Evolutionary conservation across 2,329 filamentous ascomycete genomes (phyloP).

Genomic region (Colletotrichum filicis): DNA sequence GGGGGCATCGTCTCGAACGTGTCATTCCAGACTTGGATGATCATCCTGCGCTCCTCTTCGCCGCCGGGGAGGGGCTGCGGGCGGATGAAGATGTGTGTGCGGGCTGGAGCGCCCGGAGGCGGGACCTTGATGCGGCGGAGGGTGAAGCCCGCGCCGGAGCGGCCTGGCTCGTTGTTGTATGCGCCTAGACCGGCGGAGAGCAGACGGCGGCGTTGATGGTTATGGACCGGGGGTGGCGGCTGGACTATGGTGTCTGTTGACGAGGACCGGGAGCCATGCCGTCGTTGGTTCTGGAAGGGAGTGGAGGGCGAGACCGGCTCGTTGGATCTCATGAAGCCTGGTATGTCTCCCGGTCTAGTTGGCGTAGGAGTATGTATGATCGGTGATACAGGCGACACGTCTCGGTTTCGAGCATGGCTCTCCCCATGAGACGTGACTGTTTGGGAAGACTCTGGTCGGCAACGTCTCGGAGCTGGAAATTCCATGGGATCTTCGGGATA

Average conservation of each 20-base stretch:
- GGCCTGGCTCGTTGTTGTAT: constrained; percentile 4
- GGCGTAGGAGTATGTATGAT: neutral
- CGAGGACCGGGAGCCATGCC: neutral
- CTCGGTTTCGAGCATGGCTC: neutral
- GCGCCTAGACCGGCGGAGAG: neutral
- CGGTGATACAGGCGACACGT: neutral
- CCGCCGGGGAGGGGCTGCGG: constrained; percentile 4
- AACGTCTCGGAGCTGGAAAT: neutral
- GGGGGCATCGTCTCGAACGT: constrained; percentile 1
- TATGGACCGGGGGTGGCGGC: neutral
- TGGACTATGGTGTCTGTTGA: neutral
- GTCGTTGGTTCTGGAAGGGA: neutral
- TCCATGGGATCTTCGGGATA: neutral
- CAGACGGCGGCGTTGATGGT: neutral
- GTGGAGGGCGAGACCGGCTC: neutral
- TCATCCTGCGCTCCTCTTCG: neutral
- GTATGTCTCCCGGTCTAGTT: neutral
- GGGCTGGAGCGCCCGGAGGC: neutral
- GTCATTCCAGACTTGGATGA: neutral
- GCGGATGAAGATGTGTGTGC: constrained; percentile 11
- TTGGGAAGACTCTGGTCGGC: neutral
- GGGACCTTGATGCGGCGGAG: neutral
- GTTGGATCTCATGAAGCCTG: neutral
- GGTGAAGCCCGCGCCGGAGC: constrained; percentile 15
- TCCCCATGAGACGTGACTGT: neutral